Percentiles rank a stretch among this genome's conserved stretches.
Evolutionary conservation across 306 rosid species (phyloP).

Genomic region (Psophocarpus tetragonolobus): DNA sequence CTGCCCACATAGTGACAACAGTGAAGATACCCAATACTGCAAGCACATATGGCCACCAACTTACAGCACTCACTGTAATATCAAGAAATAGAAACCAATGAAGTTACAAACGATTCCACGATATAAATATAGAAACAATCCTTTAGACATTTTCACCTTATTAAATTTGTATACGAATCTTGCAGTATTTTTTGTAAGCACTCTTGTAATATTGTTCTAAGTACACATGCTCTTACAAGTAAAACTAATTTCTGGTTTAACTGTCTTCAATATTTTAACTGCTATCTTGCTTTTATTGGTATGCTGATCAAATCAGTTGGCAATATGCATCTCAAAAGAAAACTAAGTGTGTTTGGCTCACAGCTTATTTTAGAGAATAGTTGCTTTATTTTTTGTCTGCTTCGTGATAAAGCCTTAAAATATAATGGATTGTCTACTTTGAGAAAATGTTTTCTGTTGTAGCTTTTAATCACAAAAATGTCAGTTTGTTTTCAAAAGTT

Average conservation of each 20-base stretch:
- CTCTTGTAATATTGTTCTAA: conserved; percentile 8
- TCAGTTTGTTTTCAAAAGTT: neutral
- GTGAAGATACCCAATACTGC: conserved; percentile 87
- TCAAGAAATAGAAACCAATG: conserved; percentile 23
- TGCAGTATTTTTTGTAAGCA: neutral
- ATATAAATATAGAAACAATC: neutral
- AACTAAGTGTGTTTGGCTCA: neutral
- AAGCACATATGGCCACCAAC: conserved; percentile 75
- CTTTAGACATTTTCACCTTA: conserved; percentile 13
- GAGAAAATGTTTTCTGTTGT: neutral
- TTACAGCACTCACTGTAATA: conserved; percentile 67
- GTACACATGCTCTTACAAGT: neutral
- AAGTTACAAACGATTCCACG: conserved; percentile 18
- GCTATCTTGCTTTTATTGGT: neutral
- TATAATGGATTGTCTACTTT: neutral
- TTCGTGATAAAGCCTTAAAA: neutral
- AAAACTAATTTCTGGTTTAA: conserved; percentile 17
- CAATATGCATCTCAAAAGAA: conserved; percentile 5
- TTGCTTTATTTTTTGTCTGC: neutral
- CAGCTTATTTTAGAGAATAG: neutral
- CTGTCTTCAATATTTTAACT: neutral
- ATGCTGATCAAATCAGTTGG: conserved; percentile 18
- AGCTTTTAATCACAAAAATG: neutral
- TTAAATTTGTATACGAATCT: conserved; percentile 15
- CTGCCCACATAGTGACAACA: conserved; percentile 97